Conservation (phyloP, 1,139 yeast genomes). For the Hemisphaericaspora subhashii region DNA sequence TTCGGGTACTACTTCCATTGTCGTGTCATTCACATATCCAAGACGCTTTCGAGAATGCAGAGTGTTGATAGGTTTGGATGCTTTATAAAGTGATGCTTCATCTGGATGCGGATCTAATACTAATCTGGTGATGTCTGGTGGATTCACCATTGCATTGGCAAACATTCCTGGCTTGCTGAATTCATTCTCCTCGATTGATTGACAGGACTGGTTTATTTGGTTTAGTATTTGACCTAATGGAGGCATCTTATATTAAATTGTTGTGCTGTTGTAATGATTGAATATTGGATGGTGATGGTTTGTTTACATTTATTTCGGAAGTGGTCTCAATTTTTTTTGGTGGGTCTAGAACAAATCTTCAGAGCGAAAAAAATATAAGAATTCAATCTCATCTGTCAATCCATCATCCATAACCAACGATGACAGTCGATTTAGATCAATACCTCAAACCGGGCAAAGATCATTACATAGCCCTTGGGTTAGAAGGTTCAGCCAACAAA, state of each 20-base stretch:
- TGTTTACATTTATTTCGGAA: constrained; percentile 12
- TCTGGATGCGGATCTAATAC: constrained; percentile 59
- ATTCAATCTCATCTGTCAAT: background rate
- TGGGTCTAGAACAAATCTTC: background rate
- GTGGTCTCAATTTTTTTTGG: no score
- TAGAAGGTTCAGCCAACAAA: constrained; percentile 97
- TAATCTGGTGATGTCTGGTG: constrained; percentile 58
- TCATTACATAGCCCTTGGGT: constrained; percentile 74
- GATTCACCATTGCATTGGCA: constrained; percentile 58
- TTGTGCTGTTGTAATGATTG: background rate
- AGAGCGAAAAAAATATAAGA: background rate
- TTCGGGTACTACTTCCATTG: constrained; percentile 25
- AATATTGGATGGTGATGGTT: background rate
- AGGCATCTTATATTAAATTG: constrained; percentile 10
- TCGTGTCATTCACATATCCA: background rate
- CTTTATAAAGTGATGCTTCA: constrained; percentile 51
- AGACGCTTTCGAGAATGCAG: background rate
- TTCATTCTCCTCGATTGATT: constrained; percentile 28
- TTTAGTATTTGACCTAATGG: constrained; percentile 22
- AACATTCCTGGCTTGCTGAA: constrained; percentile 60
- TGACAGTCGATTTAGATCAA: constrained; percentile 40
- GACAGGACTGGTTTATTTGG: constrained; percentile 22
- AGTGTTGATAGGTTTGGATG: constrained; percentile 25
- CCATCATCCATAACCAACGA: constrained; percentile 5
- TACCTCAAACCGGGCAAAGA: constrained; percentile 43